Conservation (phyloP, 441 rosid species). For the Arabidopsis lyrata region DNA sequence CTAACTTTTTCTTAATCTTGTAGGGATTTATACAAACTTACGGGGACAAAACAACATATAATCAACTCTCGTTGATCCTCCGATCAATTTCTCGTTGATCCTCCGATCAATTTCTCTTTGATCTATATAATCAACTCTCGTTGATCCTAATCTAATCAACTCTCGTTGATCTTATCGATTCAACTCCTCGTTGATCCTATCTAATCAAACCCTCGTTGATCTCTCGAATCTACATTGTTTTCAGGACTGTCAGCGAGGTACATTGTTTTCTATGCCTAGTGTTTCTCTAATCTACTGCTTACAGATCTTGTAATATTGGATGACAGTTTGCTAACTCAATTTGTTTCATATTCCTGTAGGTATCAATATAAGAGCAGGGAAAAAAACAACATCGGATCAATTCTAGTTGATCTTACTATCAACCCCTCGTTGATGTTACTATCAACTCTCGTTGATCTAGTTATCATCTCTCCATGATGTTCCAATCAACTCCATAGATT, state of each 20-base stretch:
- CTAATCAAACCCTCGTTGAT: neutral
- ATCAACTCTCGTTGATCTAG: too few species aligned
- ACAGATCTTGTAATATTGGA: neutral
- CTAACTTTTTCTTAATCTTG: neutral
- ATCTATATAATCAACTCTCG: too few species aligned
- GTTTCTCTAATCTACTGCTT: neutral
- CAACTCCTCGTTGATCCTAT: neutral
- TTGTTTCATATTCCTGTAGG: neutral
- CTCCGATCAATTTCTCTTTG: too few species aligned
- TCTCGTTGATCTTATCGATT: neutral
- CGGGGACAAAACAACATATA: neutral
- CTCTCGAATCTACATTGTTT: neutral
- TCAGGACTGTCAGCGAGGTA: constrained; percentile 1
- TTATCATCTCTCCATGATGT: too few species aligned
- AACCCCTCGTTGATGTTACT: too few species aligned
- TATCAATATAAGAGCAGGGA: neutral
- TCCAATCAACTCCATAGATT: too few species aligned
- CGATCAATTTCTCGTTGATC: too few species aligned
- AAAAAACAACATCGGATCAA: neutral
- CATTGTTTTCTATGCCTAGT: neutral
- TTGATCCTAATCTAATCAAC: neutral
- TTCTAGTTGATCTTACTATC: neutral
- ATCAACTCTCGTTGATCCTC: too few species aligned
- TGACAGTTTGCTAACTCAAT: neutral
- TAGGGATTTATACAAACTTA: neutral